phyloP scores from a whole-genome alignment of 164 flowering plant genomes.

The Vitis riparia region DNA sequence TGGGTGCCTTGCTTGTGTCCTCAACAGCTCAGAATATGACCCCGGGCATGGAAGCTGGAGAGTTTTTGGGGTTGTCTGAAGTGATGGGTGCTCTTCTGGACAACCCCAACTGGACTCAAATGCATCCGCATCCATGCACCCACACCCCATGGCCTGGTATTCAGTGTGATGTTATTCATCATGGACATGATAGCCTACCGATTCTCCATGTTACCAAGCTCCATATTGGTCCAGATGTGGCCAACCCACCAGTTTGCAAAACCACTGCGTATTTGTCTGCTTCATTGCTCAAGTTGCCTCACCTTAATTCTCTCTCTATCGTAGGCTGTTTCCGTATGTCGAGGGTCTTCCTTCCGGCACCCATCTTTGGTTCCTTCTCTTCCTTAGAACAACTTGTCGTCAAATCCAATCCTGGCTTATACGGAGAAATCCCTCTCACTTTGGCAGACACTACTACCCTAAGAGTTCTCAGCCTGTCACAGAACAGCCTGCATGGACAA shows the following conservation, averaged over 20 bases:
- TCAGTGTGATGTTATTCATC: constrained; percentile 37
- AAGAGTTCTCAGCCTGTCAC: constrained; percentile 39
- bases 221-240: constrained; percentile 46
- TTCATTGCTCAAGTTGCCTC: constrained; percentile 38
- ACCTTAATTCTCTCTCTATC: constrained; percentile 45
- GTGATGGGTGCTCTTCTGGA: constrained; percentile 47
- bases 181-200: constrained; percentile 21
- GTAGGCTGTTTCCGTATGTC: constrained; percentile 40
- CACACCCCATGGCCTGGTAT: constrained; percentile 69
- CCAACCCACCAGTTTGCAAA: constrained; percentile 41
- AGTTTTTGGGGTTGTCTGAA: constrained; percentile 46
- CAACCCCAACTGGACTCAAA: constrained; percentile 42
- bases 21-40: too few relatives aligned
- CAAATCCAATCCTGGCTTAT: constrained; percentile 43
- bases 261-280: constrained; percentile 34
- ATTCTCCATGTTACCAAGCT: constrained; percentile 51
- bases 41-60: constrained; percentile 34
- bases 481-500: constrained; percentile 43
- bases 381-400: constrained; percentile 42
- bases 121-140: constrained; percentile 54
- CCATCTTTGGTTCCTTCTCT: constrained; percentile 33
- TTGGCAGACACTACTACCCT: constrained; percentile 21
- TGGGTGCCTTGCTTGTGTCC: too few relatives aligned
- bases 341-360: constrained; percentile 27
- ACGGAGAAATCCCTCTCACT: constrained; percentile 41